A percentile compares a stretch with the other conserved stretches of the same genome.
phyloP scores from a whole-genome alignment of 148 eudicot species.

The Diospyros lotus region DNA sequence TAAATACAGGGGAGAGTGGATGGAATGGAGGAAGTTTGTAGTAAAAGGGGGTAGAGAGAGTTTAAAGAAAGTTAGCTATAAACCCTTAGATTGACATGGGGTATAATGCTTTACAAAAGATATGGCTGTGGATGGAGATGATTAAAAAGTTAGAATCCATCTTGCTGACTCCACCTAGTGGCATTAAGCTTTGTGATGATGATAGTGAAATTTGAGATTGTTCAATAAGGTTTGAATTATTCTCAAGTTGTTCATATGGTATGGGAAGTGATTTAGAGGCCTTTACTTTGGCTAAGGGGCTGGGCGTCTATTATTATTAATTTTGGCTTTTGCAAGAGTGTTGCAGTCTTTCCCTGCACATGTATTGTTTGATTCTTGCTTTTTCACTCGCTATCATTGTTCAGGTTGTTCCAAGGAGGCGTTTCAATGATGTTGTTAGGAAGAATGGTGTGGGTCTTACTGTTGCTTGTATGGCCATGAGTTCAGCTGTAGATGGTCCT shows the following conservation, averaged over 20 bases:
- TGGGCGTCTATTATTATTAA: neutral
- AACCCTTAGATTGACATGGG: no score
- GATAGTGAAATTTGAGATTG: no score
- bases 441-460: constrained; percentile 87
- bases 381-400: constrained; percentile 5
- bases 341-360: no score
- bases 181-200: no score
- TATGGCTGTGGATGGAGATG: no score
- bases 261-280: constrained; percentile 2
- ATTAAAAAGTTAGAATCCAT: no score
- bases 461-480: constrained; percentile 80
- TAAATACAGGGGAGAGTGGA: no score
- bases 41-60: no score
- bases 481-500: constrained; percentile 69
- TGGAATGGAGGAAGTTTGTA: no score
- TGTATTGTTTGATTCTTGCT: neutral
- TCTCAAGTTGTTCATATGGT: neutral
- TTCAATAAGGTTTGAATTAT: neutral
- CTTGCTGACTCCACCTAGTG: no score
- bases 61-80: no score
- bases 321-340: neutral
- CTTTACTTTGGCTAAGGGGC: neutral
- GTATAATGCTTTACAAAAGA: no score
- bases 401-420: constrained; percentile 69
- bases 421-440: constrained; percentile 59